Evolutionary conservation across 768 basidiomycete genomes (phyloP), one percentile per base, ranked within the genome.

Genomic region (Psilocybe cyanescens): DNA sequence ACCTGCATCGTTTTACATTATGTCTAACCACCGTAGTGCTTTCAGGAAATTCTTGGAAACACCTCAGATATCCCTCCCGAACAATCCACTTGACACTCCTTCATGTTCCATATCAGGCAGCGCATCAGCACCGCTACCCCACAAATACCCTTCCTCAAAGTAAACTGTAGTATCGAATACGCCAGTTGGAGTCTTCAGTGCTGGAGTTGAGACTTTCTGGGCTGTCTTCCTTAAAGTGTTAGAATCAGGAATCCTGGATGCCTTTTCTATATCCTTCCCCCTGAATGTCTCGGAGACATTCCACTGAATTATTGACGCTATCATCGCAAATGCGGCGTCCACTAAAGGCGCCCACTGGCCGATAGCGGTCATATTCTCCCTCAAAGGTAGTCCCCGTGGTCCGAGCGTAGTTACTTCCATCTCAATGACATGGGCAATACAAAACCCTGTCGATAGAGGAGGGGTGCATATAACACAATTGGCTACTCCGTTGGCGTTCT

Each of bases 261-360:
- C n/a, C 41, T 44, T 6, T 44, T 44, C 41, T 8, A 50, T 19
- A 28, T 39, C 30, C 12, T 14, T 48, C n/a, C 12, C 16, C 51
- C n/a, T 53, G 4, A 44, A 14, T 35, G 54, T 28, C 45, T 45
- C 41, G 28, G 12, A 46, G 11, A 56, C 37, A 35, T 37, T 55
- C 61, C 61, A 58, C 30, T 59, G 47, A 4, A 59, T 31, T 19
- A 63, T 45, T 6, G 62, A 63, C 8, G 58, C 62, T 16, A 63
- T 28, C 24, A 59, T 6, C 3, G 55, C 58, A 41, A 63, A 50
- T 37, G 62, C 57, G 16, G 58, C 58, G n/a, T 58, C 62, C 14
- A 63, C 55, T 48, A 63, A 47, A 0, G 49, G 57, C 5, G 41
- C 57, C 52, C 62, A 63, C 35, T 63, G 62, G n/a, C 58, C 62